Evolutionary conservation across 2,329 filamentous ascomycete genomes (phyloP).

Genomic region (Sporothrix luriei): DNA sequence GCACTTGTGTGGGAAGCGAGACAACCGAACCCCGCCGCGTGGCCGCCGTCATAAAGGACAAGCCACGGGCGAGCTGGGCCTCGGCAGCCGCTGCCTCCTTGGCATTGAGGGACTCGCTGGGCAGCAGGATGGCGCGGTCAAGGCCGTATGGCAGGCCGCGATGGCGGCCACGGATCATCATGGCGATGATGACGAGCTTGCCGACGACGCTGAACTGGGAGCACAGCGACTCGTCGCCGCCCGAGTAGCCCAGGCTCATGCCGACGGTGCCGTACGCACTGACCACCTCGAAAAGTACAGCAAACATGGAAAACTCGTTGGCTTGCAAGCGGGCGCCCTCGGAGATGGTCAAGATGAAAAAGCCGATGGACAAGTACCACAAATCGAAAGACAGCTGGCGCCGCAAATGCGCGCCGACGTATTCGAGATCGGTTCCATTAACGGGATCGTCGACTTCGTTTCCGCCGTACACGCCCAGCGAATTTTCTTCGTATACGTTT

Average conservation of each 20-base stretch:
- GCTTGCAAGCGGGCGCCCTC: slow-evolving; percentile 73
- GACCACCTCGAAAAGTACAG: slow-evolving; percentile 79
- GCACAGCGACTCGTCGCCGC: slow-evolving; percentile 76
- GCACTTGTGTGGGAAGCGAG: slow-evolving; percentile 40
- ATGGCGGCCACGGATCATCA: slow-evolving; percentile 70
- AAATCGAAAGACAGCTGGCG: slow-evolving; percentile 94
- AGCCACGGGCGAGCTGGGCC: slow-evolving; percentile 24
- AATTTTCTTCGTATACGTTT: slow-evolving; percentile 94
- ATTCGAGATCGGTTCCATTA: slow-evolving; percentile 68
- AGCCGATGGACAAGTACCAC: slow-evolving; percentile 93
- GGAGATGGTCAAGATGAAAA: slow-evolving; percentile 89
- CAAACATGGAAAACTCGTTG: slow-evolving; percentile 67
- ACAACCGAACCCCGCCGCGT: slow-evolving; percentile 45
- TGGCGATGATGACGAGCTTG: slow-evolving; percentile 69
- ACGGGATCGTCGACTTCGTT: slow-evolving; percentile 52
- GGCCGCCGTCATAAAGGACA: slow-evolving; percentile 38
- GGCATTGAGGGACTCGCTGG: slow-evolving; percentile 58
- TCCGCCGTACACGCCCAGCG: slow-evolving; percentile 71
- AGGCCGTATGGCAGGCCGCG: slow-evolving; percentile 69
- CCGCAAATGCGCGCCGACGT: slow-evolving; percentile 88
- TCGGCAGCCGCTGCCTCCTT: slow-evolving; percentile 56
- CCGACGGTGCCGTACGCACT: slow-evolving; percentile 95
- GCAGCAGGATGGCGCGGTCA: slow-evolving; percentile 62
- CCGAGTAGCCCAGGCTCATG: slow-evolving; percentile 78
- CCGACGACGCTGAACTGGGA: slow-evolving; percentile 76